Evolutionary conservation across 305 asterid genomes (phyloP).

Genomic region (Fraxinus paxiana): DNA sequence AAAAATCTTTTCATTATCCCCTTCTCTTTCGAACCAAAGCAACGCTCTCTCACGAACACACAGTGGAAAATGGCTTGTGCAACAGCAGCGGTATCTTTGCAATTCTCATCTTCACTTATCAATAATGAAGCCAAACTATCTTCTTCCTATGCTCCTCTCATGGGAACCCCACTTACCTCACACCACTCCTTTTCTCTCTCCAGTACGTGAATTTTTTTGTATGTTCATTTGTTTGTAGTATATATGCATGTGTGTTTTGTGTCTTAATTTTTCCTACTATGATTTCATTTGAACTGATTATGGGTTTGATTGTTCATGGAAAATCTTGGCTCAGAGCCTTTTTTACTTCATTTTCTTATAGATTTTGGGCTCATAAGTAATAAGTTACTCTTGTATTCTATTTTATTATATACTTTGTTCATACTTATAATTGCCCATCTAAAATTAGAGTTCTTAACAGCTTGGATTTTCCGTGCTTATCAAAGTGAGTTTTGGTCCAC

Average conservation of each 20-base stretch:
- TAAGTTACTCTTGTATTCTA: neutral
- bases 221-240: conserved; percentile 29
- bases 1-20: neutral
- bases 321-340: neutral
- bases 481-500: neutral
- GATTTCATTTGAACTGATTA: neutral
- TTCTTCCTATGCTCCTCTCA: conserved; percentile 31
- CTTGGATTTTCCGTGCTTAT: neutral
- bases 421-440: neutral
- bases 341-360: neutral
- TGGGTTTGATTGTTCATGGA: neutral
- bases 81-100: conserved; percentile 15
- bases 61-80: conserved; percentile 23
- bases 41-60: neutral
- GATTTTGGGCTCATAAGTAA: neutral
- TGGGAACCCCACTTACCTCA: conserved; percentile 34
- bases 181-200: conserved; percentile 11
- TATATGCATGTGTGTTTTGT: neutral
- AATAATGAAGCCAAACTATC: conserved; percentile 28
- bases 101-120: conserved; percentile 33
- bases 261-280: neutral
- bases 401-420: neutral
- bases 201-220: conserved; percentile 27
- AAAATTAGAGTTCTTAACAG: neutral
- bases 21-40: neutral